Evolutionary conservation across 805 yeast genomes (phyloP), one percentile per base, ranked within the genome.

Genomic region (Candida palmyrensis): DNA sequence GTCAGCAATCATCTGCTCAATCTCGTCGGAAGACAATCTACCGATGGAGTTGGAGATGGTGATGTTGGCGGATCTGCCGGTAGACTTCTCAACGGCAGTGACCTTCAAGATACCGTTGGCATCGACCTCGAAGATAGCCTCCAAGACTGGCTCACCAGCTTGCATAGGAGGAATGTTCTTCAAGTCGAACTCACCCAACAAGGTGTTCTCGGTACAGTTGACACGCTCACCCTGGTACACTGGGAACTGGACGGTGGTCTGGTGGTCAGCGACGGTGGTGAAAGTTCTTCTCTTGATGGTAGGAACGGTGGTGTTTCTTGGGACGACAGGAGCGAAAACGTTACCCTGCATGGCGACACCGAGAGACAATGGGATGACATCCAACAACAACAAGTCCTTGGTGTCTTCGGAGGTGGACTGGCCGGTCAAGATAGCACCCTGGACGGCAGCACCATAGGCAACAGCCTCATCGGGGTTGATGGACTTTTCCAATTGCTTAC

Each of bases 311-410:
- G 71, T 62, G 66, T 66, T 66, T 65, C 71, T 65, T 59, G 71
- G 71, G 44, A 66, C 71, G 55, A 66, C 71, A 53, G 71, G 71
- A 43, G 71, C 71, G 44, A 66, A 65, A 37, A 66, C 71, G 54
- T 65, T 65, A 62, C 71, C 71, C 57, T 65, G 71, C 71, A 65
- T 66, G 45, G 70, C 71, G 44, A 66, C 71, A 62, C 71, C 71
- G 49, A 66, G 58, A 47, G 71, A 66, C 57, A 66, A 65, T 61
- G 71, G 71, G 53, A 65, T 65, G 48, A 66, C 71, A 62, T 66
- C 71, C 55, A 66, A 65, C 55, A 66, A 65, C 58, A 66, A 66
- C 54, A 66, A 64, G 59, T 66, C 71, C 57, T 66, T 65, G 59
- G 71, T 66, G 53, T 66, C 71, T 48, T 65, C 71, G 32, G 67